These are phyloP conservation scores for Epicoccum sorghinum DNA, from an alignment of 2,329 filamentous ascomycete genomes.

Conservation along the genomic window DNA sequence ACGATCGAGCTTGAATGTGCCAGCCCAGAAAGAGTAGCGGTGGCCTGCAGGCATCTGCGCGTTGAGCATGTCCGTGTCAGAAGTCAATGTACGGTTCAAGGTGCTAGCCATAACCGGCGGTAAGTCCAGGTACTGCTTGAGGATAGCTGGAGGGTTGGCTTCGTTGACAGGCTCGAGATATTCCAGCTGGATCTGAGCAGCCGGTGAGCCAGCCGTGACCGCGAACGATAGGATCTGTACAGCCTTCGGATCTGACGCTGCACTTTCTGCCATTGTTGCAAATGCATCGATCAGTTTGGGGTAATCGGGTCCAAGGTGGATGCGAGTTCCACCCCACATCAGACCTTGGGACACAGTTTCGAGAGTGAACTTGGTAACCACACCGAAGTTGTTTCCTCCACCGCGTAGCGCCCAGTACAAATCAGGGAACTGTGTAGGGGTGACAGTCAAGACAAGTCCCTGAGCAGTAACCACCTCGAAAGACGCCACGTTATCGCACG, in stretches of 20 bases:
- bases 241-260: slow-evolving; percentile 27
- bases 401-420: slow-evolving; percentile 47
- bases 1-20: slow-evolving; percentile 28
- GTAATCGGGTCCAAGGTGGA: slow-evolving; percentile 8
- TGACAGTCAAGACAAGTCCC: slow-evolving; percentile 27
- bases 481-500: slow-evolving; percentile 41
- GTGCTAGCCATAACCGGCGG: slow-evolving; percentile 19
- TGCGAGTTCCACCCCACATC: slow-evolving; percentile 30
- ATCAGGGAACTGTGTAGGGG: slow-evolving; percentile 40
- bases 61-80: slow-evolving; percentile 45
- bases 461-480: slow-evolving; percentile 42
- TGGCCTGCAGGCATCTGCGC: slow-evolving; percentile 40
- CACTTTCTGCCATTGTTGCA: slow-evolving; percentile 19
- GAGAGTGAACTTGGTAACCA: slow-evolving; percentile 32
- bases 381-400: slow-evolving; percentile 40
- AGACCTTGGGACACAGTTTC: slow-evolving; percentile 24
- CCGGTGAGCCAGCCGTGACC: slow-evolving; percentile 14
- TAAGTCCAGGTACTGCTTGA: slow-evolving; percentile 19
- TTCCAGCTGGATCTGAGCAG: slow-evolving; percentile 28
- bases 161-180: slow-evolving; percentile 30
- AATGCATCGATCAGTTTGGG: slow-evolving; percentile 17
- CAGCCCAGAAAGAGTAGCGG: slow-evolving; percentile 32
- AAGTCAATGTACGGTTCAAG: slow-evolving; percentile 9
- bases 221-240: slow-evolving; percentile 35
- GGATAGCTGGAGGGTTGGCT: slow-evolving; percentile 19